A percentile compares a stretch with the other conserved stretches of the same genome.
Conservation (phyloP, 768 basidiomycete genomes). For the Leucogyrophana mollusca region DNA sequence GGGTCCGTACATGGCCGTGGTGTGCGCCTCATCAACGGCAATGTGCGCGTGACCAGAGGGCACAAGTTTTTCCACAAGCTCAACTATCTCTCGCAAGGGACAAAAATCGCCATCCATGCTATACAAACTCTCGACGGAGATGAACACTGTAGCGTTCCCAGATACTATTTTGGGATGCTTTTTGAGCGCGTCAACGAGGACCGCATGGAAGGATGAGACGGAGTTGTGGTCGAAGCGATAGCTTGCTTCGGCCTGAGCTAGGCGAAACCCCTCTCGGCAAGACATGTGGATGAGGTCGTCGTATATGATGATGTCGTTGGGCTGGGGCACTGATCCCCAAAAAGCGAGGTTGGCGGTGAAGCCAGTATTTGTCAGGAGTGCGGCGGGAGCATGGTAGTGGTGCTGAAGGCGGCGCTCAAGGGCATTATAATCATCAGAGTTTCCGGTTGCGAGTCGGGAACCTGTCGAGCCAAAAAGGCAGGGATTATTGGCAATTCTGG, state of each 20-base stretch:
- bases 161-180: conserved; percentile 17
- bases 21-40: conserved; percentile 58
- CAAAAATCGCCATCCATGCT: conserved; percentile 62
- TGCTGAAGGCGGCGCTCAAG: conserved; percentile 39
- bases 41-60: conserved; percentile 40
- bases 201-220: conserved; percentile 28
- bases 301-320: conserved; percentile 46
- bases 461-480: conserved; percentile 46
- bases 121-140: conserved; percentile 55
- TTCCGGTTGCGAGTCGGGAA: conserved; percentile 45
- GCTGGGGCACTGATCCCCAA: conserved; percentile 42
- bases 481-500: conserved; percentile 15
- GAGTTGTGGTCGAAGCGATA: conserved; percentile 48
- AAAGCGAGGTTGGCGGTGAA: conserved; percentile 54
- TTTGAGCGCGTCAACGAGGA: conserved; percentile 26
- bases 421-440: conserved; percentile 36
- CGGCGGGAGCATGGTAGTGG: conserved; percentile 39
- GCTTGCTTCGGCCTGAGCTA: conserved; percentile 28
- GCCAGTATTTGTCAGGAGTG: conserved; percentile 52
- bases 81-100: conserved; percentile 43
- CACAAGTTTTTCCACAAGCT: conserved; percentile 33
- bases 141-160: conserved; percentile 37
- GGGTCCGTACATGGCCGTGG: conserved; percentile 51
- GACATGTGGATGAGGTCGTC: conserved; percentile 56
- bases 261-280: conserved; percentile 49